phyloP scores from a whole-genome alignment of 164 flowering plant genomes.

The Annona squamosa region DNA sequence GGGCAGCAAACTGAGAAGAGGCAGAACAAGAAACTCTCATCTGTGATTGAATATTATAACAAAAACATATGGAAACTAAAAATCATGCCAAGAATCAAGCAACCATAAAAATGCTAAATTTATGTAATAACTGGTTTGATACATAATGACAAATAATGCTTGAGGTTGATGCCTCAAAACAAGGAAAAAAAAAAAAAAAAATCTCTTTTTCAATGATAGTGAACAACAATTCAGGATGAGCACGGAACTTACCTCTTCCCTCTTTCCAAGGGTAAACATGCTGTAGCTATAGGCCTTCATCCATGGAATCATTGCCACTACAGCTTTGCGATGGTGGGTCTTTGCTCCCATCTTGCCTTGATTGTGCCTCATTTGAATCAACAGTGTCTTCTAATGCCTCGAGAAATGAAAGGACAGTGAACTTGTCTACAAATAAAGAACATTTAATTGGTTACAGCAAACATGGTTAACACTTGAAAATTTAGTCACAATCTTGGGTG shows the following conservation, averaged over 20 bases:
- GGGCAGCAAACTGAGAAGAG: no score
- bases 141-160: no score
- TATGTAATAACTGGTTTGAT: no score
- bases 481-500: no score
- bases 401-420: conserved; percentile 80
- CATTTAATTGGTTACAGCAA: background rate
- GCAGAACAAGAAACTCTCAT: no score
- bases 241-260: background rate
- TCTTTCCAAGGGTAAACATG: background rate
- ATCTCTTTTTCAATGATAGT: background rate
- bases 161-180: no score
- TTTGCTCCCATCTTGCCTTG: conserved; percentile 35
- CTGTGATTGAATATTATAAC: no score
- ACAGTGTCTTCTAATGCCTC: conserved; percentile 97
- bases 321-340: conserved; percentile 35
- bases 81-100: no score
- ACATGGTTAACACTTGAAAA: background rate
- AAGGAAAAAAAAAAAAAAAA: no score
- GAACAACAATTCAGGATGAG: background rate
- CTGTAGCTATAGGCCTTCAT: conserved; percentile 44
- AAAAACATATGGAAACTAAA: no score
- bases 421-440: conserved; percentile 53
- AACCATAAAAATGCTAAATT: no score
- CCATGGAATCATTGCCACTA: conserved; percentile 60
- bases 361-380: conserved; percentile 29